Evolutionary conservation across 208 protist species (phyloP).

Genomic region (Trypanosoma brucei): DNA sequence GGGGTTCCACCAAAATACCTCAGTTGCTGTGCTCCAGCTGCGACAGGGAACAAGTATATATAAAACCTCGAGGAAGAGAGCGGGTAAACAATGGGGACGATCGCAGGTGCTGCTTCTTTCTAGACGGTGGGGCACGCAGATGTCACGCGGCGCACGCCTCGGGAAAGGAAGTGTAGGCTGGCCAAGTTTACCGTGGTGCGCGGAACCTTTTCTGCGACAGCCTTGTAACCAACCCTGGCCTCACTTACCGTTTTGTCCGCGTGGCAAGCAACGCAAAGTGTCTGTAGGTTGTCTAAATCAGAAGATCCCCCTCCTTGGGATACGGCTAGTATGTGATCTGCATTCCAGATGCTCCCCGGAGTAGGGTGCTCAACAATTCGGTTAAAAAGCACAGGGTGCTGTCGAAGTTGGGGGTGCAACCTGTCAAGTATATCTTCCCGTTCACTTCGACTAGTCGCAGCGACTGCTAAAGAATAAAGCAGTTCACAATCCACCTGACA

Average conservation of each 20-base stretch:
- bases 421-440: conserved; percentile 28
- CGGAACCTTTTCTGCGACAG: background rate
- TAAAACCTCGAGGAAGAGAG: background rate
- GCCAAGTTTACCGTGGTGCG: conserved; percentile 18
- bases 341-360: conserved; percentile 76
- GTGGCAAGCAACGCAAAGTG: conserved; percentile 80
- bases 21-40: no score
- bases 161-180: conserved; percentile 9
- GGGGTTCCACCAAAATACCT: no score
- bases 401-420: conserved; percentile 53
- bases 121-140: background rate
- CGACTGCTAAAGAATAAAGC: conserved; percentile 30
- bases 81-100: conserved; percentile 1
- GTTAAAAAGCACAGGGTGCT: conserved; percentile 48
- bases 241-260: conserved; percentile 47
- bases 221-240: conserved; percentile 1
- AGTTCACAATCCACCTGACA: conserved; percentile 72
- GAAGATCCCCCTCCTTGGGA: conserved; percentile 56
- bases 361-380: conserved; percentile 44
- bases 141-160: conserved; percentile 13
- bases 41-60: no score
- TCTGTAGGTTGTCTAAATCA: conserved; percentile 69
- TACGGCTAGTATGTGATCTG: conserved; percentile 75
- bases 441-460: conserved; percentile 10
- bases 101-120: background rate